phyloP scores from a whole-genome alignment of 2,329 filamentous ascomycete genomes.

The Metarhizium anisopliae region DNA sequence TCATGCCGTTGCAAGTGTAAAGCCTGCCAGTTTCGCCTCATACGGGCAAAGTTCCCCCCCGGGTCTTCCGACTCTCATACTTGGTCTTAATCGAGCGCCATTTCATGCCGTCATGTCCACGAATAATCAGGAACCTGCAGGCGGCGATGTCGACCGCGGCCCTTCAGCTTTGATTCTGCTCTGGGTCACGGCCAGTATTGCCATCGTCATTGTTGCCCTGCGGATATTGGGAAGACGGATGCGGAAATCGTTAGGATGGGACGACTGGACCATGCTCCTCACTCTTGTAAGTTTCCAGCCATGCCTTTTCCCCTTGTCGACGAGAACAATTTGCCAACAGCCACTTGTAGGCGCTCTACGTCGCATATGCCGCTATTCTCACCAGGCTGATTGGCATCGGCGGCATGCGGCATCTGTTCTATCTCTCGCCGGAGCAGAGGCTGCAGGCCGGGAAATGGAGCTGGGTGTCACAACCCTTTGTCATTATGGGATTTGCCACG shows the following conservation, averaged over 20 bases:
- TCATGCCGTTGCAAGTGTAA: no score
- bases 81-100: no score
- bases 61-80: no score
- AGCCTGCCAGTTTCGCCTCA: no score
- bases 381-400: neutral
- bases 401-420: neutral
- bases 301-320: neutral
- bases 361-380: neutral
- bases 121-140: neutral
- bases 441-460: neutral
- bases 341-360: neutral
- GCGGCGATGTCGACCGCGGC: constrained; percentile 3
- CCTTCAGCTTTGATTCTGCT: neutral
- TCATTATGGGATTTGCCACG: constrained; percentile 4
- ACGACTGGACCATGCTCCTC: constrained; percentile 6
- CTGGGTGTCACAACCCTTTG: constrained; percentile 5
- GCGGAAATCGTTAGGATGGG: neutral
- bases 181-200: neutral
- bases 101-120: neutral
- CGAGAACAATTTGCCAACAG: neutral
- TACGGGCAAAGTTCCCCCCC: no score
- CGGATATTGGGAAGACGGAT: constrained; percentile 4
- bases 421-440: neutral
- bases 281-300: constrained; percentile 1
- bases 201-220: constrained; percentile 1